Evolutionary conservation across 306 rosid species (phyloP), one percentile per base, ranked within the genome.

Genomic region (Bauhinia variegata): DNA sequence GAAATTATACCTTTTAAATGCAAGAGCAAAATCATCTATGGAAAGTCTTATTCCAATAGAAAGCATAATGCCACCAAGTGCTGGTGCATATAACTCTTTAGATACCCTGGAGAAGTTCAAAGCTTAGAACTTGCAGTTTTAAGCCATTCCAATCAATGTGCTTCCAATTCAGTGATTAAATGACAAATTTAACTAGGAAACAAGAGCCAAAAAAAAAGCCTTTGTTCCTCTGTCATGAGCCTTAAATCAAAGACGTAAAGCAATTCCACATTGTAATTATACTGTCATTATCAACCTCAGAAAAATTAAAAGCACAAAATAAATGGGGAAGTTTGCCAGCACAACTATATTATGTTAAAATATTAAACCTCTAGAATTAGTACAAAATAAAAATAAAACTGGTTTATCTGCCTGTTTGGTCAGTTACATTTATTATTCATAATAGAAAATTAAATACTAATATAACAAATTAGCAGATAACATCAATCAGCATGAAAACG

Each of bases 1-100:
- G 61, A 74, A 68, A 15, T 57, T 54, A n/a, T 33, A 90, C 97
- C 95, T 86, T 79, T 82, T 88, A 54, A 88, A 69, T 50, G 99
- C 99, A 75, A 93, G 86, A 68, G 99, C 95, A 67, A 93, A 86
- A 82, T 93, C 97, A 16, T 93, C 86, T 3, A 88, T 1, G 38
- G 99, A 93, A 65, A 93, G 96, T 75, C 69, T 77, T 75, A 93
- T 85, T 65, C 99, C 97, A 83, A 93, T 90, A 33, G 99, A 93
- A 54, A 93, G 73, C 99, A 93, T 93, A 70, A 93, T 93, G 82
- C 99, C 99, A 76, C 99, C 99, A 83, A 93, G 97, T 50, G 99
- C 92, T 68, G 97, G 99, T 33, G 99, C 92, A 75, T 93, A 93
- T 36, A 93, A 77, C 36, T 90, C 97, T 80, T 93, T 93, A 31